Conservation (phyloP, 257 asterid genomes). For the Nyctanthes arbortristis region DNA sequence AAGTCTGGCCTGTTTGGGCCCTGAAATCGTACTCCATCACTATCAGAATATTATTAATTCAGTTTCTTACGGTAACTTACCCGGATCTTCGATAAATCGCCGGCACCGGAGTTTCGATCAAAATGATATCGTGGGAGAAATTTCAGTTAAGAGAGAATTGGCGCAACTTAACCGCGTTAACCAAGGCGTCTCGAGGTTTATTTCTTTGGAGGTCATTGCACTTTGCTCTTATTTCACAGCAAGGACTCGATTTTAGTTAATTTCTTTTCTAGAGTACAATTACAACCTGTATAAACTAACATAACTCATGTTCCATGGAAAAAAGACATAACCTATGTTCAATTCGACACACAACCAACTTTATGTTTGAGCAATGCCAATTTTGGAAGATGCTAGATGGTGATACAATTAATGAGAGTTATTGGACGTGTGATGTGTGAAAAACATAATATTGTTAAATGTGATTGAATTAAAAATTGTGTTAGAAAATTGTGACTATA, state of each 20-base stretch:
- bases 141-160: background rate
- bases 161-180: background rate
- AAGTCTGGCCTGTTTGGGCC: slow-evolving; percentile 31
- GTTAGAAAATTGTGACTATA: no score
- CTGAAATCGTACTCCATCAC: slow-evolving; percentile 58
- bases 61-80: background rate
- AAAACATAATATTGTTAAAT: no score
- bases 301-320: no score
- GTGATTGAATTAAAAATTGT: no score
- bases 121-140: background rate
- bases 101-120: background rate
- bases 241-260: background rate
- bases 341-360: no score
- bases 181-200: background rate
- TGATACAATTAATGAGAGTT: no score
- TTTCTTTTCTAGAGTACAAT: background rate
- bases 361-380: no score
- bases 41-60: background rate
- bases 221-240: background rate
- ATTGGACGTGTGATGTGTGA: no score
- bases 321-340: no score
- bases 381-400: no score
- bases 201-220: background rate
- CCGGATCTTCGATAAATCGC: background rate
- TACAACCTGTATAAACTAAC: no score